Percentiles rank a stretch among this genome's conserved stretches.
Evolutionary conservation across 495 filamentous ascomycete species (phyloP).

Genomic region (Lineolata rhizophorae): DNA sequence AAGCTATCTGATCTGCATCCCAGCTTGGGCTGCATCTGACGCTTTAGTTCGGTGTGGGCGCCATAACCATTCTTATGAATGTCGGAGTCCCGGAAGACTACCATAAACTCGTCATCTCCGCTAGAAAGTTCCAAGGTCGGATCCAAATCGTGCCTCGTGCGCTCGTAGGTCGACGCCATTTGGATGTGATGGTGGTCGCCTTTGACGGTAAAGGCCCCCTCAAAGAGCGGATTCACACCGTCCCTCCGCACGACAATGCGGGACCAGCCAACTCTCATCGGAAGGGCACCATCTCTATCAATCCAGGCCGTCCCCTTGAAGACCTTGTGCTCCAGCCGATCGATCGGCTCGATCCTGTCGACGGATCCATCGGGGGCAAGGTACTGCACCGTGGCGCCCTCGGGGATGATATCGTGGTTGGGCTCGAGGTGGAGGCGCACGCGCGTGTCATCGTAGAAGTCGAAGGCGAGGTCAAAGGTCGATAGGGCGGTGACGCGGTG

Average conservation of each 20-base stretch:
- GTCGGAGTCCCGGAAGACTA: conserved; percentile 82
- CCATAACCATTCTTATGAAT: conserved; percentile 22
- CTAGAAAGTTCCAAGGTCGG: conserved; percentile 30
- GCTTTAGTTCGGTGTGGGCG: conserved; percentile 27
- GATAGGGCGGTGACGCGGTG: conserved; percentile 59
- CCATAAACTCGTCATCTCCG: conserved; percentile 55
- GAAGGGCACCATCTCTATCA: conserved; percentile 36
- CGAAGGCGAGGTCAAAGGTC: conserved; percentile 65
- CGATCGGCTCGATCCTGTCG: conserved; percentile 35
- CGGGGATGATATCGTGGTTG: conserved; percentile 72
- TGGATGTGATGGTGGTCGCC: conserved; percentile 80
- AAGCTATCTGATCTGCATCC: conserved; percentile 46
- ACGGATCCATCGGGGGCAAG: conserved; percentile 46
- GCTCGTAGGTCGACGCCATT: conserved; percentile 46
- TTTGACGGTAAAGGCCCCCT: conserved; percentile 67
- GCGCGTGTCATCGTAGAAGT: conserved; percentile 37
- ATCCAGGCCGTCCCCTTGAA: conserved; percentile 66
- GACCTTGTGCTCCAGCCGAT: conserved; percentile 51
- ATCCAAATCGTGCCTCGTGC: conserved; percentile 53
- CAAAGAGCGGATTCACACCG: conserved; percentile 60
- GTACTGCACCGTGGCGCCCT: conserved; percentile 52
- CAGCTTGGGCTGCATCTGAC: conserved; percentile 13
- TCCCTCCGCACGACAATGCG: conserved; percentile 57
- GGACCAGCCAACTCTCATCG: conserved; percentile 72
- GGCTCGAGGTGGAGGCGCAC: conserved; percentile 71